Conservation (phyloP, 345 rosid genomes). For the Erysimum cheiranthoides region DNA sequence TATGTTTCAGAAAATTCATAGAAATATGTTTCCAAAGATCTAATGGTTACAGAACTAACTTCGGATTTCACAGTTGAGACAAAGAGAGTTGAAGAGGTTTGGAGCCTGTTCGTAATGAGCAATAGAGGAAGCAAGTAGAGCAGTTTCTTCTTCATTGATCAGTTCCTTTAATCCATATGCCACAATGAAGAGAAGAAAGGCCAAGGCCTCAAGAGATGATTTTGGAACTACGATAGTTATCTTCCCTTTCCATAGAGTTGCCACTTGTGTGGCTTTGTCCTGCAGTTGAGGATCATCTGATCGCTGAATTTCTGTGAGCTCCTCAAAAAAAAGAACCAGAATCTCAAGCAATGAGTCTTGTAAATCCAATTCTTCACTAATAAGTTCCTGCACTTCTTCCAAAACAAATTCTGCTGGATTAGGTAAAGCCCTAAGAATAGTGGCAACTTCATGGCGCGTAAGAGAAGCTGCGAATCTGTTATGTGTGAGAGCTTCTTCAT, state of each 20-base stretch:
- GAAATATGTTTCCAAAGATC: neutral
- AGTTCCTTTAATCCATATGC: slow-evolving; percentile 13
- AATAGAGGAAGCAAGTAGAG: slow-evolving; percentile 29
- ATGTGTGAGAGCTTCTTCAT: slow-evolving; percentile 10
- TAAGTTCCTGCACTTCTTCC: slow-evolving; percentile 17
- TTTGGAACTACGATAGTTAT: slow-evolving; percentile 27
- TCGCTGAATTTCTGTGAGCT: slow-evolving; percentile 29
- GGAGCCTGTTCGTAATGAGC: slow-evolving; percentile 31
- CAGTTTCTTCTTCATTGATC: slow-evolving; percentile 35
- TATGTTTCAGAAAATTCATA: neutral
- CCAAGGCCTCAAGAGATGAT: slow-evolving; percentile 31
- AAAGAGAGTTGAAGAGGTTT: slow-evolving; percentile 15
- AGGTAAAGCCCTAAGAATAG: slow-evolving; percentile 9
- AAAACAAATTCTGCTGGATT: slow-evolving; percentile 36
- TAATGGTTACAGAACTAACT: slow-evolving; percentile 16
- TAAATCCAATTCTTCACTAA: neutral
- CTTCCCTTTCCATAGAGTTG: slow-evolving; percentile 30
- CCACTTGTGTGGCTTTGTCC: slow-evolving; percentile 27
- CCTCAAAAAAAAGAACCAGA: slow-evolving; percentile 27
- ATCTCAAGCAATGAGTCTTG: slow-evolving; percentile 17
- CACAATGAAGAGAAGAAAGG: slow-evolving; percentile 38
- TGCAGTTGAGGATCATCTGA: neutral
- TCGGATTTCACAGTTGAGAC: slow-evolving; percentile 16
- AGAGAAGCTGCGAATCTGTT: neutral
- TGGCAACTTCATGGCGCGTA: slow-evolving; percentile 11